Evolutionary conservation across 352 stramenopile species (phyloP).

Genomic region (Peronospora farinosa): DNA sequence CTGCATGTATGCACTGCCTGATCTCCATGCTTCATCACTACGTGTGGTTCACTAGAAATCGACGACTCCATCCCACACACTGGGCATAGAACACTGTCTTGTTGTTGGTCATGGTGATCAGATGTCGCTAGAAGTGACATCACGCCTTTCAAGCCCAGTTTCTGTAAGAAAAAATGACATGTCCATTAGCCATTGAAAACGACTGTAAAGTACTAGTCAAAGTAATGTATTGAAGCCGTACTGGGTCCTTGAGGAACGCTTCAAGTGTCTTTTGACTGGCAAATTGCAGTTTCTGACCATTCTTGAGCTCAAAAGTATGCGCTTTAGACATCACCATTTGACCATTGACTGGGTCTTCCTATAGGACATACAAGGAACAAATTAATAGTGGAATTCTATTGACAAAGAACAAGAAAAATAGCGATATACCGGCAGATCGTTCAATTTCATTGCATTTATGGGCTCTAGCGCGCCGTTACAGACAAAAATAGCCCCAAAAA

Average conservation of each 20-base stretch:
- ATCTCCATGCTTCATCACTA: constrained; percentile 50
- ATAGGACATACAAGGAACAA: background rate
- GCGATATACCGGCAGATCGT: constrained; percentile 54
- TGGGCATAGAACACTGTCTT: constrained; percentile 39
- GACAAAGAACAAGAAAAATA: constrained; percentile 1
- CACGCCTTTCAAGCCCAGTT: constrained; percentile 37
- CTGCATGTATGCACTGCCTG: constrained; percentile 67
- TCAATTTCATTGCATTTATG: constrained; percentile 30
- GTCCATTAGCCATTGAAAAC: background rate
- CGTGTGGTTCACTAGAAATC: constrained; percentile 35
- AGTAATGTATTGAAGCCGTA: constrained; percentile 6
- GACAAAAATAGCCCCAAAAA: constrained; percentile 13
- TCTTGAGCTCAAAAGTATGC: constrained; percentile 58
- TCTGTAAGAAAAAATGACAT: constrained; percentile 15
- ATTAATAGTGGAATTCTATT: background rate
- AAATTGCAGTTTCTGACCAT: constrained; percentile 60
- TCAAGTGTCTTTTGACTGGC: constrained; percentile 45
- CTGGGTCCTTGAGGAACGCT: constrained; percentile 47
- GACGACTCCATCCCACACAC: constrained; percentile 70
- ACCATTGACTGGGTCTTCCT: constrained; percentile 58
- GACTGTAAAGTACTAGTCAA: background rate
- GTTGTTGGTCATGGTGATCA: background rate
- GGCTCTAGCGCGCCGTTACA: background rate
- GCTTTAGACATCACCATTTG: constrained; percentile 60
- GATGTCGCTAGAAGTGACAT: constrained; percentile 15